These are phyloP conservation scores for Stephania yunnanensis DNA, from an alignment of 164 flowering plant species.

Conservation along the genomic window DNA sequence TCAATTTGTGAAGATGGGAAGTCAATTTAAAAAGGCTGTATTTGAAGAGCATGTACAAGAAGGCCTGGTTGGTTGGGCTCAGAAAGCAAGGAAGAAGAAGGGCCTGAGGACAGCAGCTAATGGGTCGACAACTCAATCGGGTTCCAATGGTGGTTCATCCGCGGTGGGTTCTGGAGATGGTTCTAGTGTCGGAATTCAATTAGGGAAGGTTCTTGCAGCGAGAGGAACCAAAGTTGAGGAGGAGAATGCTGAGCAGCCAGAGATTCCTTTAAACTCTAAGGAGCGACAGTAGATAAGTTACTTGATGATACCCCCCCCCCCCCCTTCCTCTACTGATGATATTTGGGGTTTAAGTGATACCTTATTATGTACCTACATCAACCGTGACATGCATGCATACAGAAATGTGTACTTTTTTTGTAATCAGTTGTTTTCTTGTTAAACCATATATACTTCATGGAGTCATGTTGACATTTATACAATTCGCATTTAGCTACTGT, in stretches of 20 bases:
- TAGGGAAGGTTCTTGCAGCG: slow-evolving; percentile 13
- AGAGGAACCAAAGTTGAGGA: slow-evolving; percentile 4
- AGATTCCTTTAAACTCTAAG: neutral
- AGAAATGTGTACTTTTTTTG: neutral
- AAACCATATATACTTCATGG: neutral
- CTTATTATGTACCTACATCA: neutral
- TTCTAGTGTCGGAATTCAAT: slow-evolving; percentile 21
- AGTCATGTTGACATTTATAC: no score
- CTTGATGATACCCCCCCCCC: neutral
- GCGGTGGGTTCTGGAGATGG: slow-evolving; percentile 11
- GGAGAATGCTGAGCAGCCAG: slow-evolving; percentile 2
- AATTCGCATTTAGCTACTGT: no score
- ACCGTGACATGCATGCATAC: neutral
- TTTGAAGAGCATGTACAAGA: slow-evolving; percentile 42
- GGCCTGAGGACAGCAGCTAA: slow-evolving; percentile 9
- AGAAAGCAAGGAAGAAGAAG: slow-evolving; percentile 34
- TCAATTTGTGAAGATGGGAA: slow-evolving; percentile 57
- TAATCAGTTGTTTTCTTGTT: neutral
- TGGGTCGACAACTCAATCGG: slow-evolving; percentile 17
- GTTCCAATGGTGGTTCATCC: slow-evolving; percentile 18
- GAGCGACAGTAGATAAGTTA: neutral
- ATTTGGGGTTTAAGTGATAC: neutral
- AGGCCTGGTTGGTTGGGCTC: slow-evolving; percentile 46
- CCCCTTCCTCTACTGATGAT: neutral
- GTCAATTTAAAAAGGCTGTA: slow-evolving; percentile 34